phyloP scores from a whole-genome alignment of 106 monocot genomes.

The Agapanthus africanus region DNA sequence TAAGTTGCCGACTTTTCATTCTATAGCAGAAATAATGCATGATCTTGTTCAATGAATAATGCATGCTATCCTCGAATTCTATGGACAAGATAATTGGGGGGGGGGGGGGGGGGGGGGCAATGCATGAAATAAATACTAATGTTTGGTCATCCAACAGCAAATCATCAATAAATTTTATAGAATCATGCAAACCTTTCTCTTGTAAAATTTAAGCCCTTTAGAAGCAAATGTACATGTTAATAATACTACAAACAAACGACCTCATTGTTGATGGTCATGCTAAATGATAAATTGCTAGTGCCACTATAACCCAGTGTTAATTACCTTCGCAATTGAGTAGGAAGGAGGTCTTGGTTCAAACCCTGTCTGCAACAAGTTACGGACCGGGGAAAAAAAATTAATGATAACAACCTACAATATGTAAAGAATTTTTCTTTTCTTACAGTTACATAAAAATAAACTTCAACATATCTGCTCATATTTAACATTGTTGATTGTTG shows the following conservation, averaged over 20 bases:
- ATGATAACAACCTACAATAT: too few relatives aligned
- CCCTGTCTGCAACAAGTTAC: too few relatives aligned
- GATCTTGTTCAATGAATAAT: too few relatives aligned
- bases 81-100: not conserved
- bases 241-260: not conserved
- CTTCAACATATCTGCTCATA: not conserved
- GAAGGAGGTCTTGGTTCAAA: too few relatives aligned
- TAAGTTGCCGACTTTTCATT: not conserved
- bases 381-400: too few relatives aligned
- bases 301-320: too few relatives aligned
- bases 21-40: not conserved
- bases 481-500: conserved; percentile 1
- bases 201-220: not conserved
- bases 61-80: conserved; percentile 1
- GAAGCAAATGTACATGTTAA: not conserved
- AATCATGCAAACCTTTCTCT: not conserved
- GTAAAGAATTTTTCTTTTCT: too few relatives aligned
- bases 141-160: not conserved
- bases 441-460: not conserved
- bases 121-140: not conserved
- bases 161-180: not conserved
- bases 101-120: too few relatives aligned
- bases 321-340: too few relatives aligned
- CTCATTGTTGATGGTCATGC: not conserved
- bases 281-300: not conserved